Conservation (phyloP, 2,329 filamentous ascomycete species). For the Biscogniauxia sp. region DNA sequence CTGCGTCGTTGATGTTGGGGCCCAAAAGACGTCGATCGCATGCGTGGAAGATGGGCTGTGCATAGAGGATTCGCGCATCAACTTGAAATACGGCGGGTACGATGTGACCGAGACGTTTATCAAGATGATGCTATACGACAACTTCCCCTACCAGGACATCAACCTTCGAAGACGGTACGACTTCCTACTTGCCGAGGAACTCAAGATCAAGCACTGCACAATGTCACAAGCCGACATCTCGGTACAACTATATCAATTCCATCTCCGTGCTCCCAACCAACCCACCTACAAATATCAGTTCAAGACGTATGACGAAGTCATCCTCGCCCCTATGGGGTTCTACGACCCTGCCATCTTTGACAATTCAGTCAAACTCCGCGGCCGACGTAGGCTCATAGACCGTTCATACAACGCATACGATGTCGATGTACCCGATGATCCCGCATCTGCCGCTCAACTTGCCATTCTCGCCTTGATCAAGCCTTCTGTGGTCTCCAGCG, state of each 20-base stretch:
- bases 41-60: constrained; percentile 97
- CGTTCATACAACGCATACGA: constrained; percentile 95
- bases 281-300: constrained; percentile 91
- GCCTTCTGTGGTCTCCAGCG: constrained; percentile 51
- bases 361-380: constrained; percentile 72
- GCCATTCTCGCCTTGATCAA: constrained; percentile 60
- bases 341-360: constrained; percentile 89
- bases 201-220: constrained; percentile 91
- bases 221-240: constrained; percentile 88
- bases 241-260: constrained; percentile 85
- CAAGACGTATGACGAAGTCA: constrained; percentile 95
- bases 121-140: constrained; percentile 96
- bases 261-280: constrained; percentile 82
- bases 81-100: constrained; percentile 87
- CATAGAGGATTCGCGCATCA: constrained; percentile 90
- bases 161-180: constrained; percentile 89
- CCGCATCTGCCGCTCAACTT: constrained; percentile 78
- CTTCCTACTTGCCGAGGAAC: constrained; percentile 87
- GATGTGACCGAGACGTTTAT: constrained; percentile 94
- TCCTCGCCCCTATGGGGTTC: constrained; percentile 92
- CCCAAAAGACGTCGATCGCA: constrained; percentile 94
- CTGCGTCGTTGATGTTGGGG: constrained; percentile 94
- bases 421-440: constrained; percentile 81
- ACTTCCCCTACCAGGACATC: constrained; percentile 94
- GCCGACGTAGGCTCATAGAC: constrained; percentile 77